These are phyloP conservation scores for Nothopassalora personata DNA, from an alignment of 2,329 filamentous ascomycete species.

Conservation along the genomic window DNA sequence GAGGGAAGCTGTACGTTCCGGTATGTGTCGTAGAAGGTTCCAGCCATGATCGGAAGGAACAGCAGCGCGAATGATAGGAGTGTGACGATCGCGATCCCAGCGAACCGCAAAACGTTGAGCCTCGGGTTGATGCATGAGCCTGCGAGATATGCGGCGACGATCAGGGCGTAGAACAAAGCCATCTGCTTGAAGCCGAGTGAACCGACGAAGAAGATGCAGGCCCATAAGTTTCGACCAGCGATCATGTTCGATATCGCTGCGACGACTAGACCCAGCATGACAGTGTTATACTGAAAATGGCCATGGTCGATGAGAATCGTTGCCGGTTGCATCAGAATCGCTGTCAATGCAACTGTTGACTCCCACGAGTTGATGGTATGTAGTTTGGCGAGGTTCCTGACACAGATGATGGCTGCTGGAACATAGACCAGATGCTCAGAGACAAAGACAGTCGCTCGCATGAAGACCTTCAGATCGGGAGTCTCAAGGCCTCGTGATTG, in stretches of 20 bases:
- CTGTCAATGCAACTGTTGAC: conserved; percentile 75
- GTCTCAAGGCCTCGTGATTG: conserved; percentile 78
- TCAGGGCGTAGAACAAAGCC: conserved; percentile 94
- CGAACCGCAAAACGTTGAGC: conserved; percentile 61
- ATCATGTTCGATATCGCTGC: conserved; percentile 85
- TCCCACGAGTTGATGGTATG: conserved; percentile 74
- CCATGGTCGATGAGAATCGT: conserved; percentile 91
- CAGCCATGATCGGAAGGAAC: conserved; percentile 68
- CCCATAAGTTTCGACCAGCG: conserved; percentile 78
- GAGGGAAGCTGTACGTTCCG: conserved; percentile 58
- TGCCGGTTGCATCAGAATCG: conserved; percentile 85
- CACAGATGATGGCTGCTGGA: conserved; percentile 78
- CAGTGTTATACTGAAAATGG: conserved; percentile 96
- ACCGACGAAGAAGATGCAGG: conserved; percentile 86
- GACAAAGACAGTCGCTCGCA: conserved; percentile 84
- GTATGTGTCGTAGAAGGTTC: conserved; percentile 63
- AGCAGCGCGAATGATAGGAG: conserved; percentile 67
- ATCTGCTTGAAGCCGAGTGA: conserved; percentile 99
- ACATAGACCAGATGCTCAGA: conserved; percentile 90
- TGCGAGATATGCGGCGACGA: conserved; percentile 84
- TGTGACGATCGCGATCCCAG: conserved; percentile 72
- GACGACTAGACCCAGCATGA: conserved; percentile 89
- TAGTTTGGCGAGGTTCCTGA: conserved; percentile 71
- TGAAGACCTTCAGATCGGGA: conserved; percentile 79
- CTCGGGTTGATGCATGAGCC: conserved; percentile 77